phyloP scores from a whole-genome alignment of 257 asterid species.

The Voacanga thouarsii region DNA sequence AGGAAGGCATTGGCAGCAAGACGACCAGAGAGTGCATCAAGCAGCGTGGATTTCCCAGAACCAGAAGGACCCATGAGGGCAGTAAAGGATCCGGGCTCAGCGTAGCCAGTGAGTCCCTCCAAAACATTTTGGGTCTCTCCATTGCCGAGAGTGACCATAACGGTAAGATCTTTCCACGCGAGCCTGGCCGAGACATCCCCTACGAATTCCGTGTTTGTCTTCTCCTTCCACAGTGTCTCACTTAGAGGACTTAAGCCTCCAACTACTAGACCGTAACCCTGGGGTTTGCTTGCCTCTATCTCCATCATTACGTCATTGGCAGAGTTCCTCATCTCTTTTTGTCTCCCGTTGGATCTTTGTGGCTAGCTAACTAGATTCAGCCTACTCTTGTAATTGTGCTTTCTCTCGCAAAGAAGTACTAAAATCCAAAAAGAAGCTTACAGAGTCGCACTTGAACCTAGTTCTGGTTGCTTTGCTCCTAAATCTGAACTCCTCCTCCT shows the following conservation, averaged over 20 bases:
- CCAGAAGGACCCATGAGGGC: slow-evolving; percentile 99
- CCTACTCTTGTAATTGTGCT: not conserved
- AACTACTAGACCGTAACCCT: slow-evolving; percentile 55
- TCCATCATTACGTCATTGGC: slow-evolving; percentile 75
- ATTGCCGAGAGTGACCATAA: slow-evolving; percentile 66
- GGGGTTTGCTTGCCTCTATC: slow-evolving; percentile 78
- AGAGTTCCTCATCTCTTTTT: slow-evolving; percentile 27
- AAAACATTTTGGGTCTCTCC: slow-evolving; percentile 82
- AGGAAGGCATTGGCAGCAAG: slow-evolving; percentile 89
- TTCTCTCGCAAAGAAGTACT: not conserved
- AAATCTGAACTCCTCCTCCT: not conserved
- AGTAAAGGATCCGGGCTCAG: slow-evolving; percentile 91
- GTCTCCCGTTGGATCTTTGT: too few species aligned
- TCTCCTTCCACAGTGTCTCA: slow-evolving; percentile 93
- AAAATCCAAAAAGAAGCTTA: not conserved
- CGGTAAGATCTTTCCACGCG: slow-evolving; percentile 87
- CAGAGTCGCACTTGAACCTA: not conserved
- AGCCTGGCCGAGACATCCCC: slow-evolving; percentile 93
- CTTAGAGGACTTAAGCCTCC: slow-evolving; percentile 96
- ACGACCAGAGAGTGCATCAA: slow-evolving; percentile 86
- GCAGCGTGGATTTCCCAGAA: slow-evolving; percentile 88
- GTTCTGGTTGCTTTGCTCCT: not conserved
- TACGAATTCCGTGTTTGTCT: slow-evolving; percentile 60
- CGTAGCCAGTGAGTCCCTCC: slow-evolving; percentile 74
- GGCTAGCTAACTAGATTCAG: too few species aligned